phyloP scores from a whole-genome alignment of 148 eudicot genomes.

The Gaultheria prostrata region DNA sequence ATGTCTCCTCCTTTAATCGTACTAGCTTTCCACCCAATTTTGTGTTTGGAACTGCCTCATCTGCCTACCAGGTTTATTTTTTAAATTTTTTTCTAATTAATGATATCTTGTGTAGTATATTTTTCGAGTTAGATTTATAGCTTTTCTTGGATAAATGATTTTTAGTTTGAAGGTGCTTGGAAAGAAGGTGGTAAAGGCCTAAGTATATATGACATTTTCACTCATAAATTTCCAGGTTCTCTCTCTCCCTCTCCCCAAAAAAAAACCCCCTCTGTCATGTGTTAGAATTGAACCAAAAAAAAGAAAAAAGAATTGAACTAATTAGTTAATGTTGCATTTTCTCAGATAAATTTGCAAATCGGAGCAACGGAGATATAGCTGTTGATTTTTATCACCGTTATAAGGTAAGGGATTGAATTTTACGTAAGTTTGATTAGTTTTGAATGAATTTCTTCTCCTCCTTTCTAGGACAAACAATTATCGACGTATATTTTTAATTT shows the following conservation, averaged over 20 bases:
- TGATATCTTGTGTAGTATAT: too few species aligned
- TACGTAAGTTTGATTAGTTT: too few species aligned
- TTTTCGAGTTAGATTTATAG: too few species aligned
- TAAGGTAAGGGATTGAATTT: conserved; percentile 23
- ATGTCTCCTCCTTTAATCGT: not conserved
- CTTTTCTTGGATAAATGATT: not conserved
- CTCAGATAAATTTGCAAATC: conserved; percentile 13
- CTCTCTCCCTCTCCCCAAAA: too few species aligned
- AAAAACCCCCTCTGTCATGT: not conserved
- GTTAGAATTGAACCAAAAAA: not conserved
- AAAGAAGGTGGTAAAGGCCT: not conserved
- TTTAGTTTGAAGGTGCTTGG: conserved; percentile 11
- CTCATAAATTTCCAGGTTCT: too few species aligned
- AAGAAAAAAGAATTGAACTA: not conserved
- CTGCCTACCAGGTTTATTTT: conserved; percentile 16
- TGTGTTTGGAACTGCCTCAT: conserved; percentile 14
- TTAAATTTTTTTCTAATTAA: too few species aligned
- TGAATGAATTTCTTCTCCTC: too few species aligned
- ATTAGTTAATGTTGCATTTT: too few species aligned
- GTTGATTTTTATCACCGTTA: conserved; percentile 25
- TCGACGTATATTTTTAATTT: not conserved
- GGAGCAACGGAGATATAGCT: conserved; percentile 22
- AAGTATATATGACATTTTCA: too few species aligned
- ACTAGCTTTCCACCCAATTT: conserved; percentile 10
- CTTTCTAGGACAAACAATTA: too few species aligned